These are phyloP conservation scores for Dalbergia cochinchinensis DNA, from an alignment of 306 rosid genomes.

Conservation along the genomic window DNA sequence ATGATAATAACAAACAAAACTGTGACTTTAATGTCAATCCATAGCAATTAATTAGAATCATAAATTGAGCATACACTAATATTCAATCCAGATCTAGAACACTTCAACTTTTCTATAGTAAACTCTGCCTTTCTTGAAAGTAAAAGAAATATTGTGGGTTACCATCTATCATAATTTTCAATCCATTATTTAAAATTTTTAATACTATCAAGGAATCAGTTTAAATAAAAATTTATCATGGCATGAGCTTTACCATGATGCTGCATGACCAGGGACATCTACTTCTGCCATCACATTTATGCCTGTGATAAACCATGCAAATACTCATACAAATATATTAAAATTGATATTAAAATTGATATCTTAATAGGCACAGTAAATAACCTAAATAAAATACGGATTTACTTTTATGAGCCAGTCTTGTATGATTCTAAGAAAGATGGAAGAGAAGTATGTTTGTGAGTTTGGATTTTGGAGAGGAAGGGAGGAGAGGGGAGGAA, in stretches of 20 bases:
- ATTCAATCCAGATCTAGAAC: conserved; percentile 4
- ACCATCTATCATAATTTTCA: conserved; percentile 12
- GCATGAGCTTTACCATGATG: conserved; percentile 75
- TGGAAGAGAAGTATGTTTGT: too few species aligned
- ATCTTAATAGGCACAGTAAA: conserved; percentile 10
- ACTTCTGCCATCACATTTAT: conserved; percentile 95
- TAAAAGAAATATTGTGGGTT: neutral
- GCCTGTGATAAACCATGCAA: conserved; percentile 64
- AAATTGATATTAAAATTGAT: neutral
- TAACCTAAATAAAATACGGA: neutral
- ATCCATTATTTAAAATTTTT: conserved; percentile 5
- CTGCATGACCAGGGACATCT: conserved; percentile 96
- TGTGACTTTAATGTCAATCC: conserved; percentile 4
- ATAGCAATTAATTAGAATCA: neutral
- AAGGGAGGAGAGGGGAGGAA: too few species aligned
- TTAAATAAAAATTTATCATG: conserved; percentile 36
- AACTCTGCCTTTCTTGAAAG: conserved; percentile 3
- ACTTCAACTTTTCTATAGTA: neutral
- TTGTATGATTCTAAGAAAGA: conserved; percentile 25
- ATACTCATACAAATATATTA: conserved; percentile 15
- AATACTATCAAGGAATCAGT: conserved; percentile 22
- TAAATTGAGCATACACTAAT: neutral
- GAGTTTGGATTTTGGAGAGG: too few species aligned
- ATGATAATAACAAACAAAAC: too few species aligned
- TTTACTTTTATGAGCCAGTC: conserved; percentile 30